phyloP scores from a whole-genome alignment of 768 basidiomycete genomes.

The Tylopilus sp. region DNA sequence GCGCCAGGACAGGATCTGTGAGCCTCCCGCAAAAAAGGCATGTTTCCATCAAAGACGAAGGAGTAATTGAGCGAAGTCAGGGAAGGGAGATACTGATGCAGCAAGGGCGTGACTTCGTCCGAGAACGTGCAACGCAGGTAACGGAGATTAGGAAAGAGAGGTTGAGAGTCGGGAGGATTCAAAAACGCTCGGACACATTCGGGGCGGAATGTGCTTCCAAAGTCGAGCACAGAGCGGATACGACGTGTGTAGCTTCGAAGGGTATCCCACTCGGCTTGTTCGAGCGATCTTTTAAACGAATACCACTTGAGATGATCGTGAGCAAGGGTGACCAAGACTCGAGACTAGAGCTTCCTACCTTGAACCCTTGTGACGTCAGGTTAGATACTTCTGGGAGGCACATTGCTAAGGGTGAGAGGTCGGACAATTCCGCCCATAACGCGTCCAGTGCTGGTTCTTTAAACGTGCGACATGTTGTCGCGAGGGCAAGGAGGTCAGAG shows the following conservation, averaged over 20 bases:
- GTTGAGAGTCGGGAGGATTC: neutral
- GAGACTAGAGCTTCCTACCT: neutral
- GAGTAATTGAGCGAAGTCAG: neutral
- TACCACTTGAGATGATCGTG: conserved; percentile 1
- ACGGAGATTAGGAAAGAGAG: conserved; percentile 2
- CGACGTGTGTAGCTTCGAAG: conserved; percentile 6
- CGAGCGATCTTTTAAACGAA: conserved; percentile 2
- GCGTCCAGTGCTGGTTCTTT: conserved; percentile 20
- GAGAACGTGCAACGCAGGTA: neutral
- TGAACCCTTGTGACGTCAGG: neutral
- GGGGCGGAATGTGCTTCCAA: neutral
- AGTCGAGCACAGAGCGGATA: conserved; percentile 2
- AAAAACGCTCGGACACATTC: neutral
- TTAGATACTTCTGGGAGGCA: conserved; percentile 7
- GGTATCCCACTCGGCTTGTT: conserved; percentile 1
- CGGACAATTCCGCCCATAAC: conserved; percentile 13
- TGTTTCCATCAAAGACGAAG: neutral
- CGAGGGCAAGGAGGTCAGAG: conserved; percentile 12
- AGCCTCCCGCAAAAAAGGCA: neutral
- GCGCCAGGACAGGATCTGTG: neutral
- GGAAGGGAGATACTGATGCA: neutral
- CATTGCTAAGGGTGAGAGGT: conserved; percentile 11
- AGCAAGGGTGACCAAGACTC: neutral
- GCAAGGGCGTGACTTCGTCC: neutral
- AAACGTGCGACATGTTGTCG: conserved; percentile 14